phyloP scores from a whole-genome alignment of 2,329 filamentous ascomycete species.

The Verruconis gallopava region DNA sequence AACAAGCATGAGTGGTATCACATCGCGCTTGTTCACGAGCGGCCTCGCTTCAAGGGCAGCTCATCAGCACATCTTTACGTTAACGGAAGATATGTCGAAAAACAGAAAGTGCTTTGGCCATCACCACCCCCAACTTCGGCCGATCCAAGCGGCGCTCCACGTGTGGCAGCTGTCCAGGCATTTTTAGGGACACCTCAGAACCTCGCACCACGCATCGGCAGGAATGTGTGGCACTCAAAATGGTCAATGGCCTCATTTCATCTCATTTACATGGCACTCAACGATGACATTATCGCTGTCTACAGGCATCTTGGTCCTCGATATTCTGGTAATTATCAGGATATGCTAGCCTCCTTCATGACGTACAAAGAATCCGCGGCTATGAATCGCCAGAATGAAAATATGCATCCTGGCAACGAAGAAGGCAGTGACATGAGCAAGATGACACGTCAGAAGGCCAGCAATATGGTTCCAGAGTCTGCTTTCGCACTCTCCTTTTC shows the following conservation, averaged over 20 bases:
- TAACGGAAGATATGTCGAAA: slow-evolving; percentile 86
- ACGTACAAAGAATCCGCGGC: slow-evolving; percentile 90
- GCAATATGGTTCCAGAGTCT: slow-evolving; percentile 65
- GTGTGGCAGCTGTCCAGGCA: slow-evolving; percentile 64
- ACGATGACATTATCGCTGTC: slow-evolving; percentile 83
- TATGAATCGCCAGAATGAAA: slow-evolving; percentile 81
- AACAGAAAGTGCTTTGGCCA: slow-evolving; percentile 81
- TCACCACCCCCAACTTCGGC: slow-evolving; percentile 54
- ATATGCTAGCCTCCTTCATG: slow-evolving; percentile 88
- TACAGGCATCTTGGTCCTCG: slow-evolving; percentile 80
- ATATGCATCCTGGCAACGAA: slow-evolving; percentile 77
- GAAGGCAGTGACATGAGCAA: slow-evolving; percentile 83
- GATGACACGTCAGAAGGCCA: slow-evolving; percentile 76
- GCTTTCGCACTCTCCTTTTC: slow-evolving; percentile 74
- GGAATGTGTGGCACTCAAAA: slow-evolving; percentile 59
- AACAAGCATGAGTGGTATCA: slow-evolving; percentile 79
- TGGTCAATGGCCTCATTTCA: slow-evolving; percentile 89
- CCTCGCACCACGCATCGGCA: slow-evolving; percentile 62
- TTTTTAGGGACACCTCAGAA: slow-evolving; percentile 89
- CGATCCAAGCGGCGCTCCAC: slow-evolving; percentile 45
- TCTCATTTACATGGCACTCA: slow-evolving; percentile 74
- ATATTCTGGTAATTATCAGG: slow-evolving; percentile 94
- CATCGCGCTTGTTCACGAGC: slow-evolving; percentile 73
- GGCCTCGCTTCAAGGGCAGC: slow-evolving; percentile 60
- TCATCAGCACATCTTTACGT: slow-evolving; percentile 75